Conservation (phyloP, 192 early-diverging fungal species). For the Thoreauomyces humboldtii region DNA sequence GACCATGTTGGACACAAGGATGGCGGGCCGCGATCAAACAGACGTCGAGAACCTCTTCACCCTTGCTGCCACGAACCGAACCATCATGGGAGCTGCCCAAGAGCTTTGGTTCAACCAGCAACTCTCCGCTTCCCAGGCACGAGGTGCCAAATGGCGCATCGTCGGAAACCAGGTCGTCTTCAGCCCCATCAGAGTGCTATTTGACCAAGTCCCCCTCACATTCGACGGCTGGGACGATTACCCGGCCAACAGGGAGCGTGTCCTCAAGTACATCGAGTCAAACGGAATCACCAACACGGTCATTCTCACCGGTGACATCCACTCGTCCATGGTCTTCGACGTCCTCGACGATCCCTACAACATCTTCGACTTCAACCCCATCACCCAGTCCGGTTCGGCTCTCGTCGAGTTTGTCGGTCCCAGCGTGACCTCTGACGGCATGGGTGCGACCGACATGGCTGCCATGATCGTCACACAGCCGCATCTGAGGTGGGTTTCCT, state of each 20-base stretch:
- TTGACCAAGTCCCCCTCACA: slow-evolving; percentile 3
- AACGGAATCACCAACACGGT: slow-evolving; percentile 33
- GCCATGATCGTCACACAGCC: slow-evolving; percentile 23
- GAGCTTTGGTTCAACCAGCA: slow-evolving; percentile 34
- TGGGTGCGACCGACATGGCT: slow-evolving; percentile 6
- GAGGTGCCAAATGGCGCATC: slow-evolving; percentile 37
- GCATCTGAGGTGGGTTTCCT: slow-evolving; percentile 26
- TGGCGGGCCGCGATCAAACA: slow-evolving; percentile 28
- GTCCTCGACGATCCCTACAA: slow-evolving; percentile 30
- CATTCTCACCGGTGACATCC: slow-evolving; percentile 41
- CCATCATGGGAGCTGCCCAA: slow-evolving; percentile 36
- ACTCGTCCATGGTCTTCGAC: slow-evolving; percentile 32
- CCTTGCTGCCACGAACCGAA: too few species aligned
- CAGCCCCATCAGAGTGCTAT: slow-evolving; percentile 21
- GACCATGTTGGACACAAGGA: slow-evolving; percentile 46
- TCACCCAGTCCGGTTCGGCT: slow-evolving; percentile 19
- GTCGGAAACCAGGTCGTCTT: slow-evolving; percentile 47
- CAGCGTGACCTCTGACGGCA: slow-evolving; percentile 26
- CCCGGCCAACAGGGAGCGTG: slow-evolving; percentile 26
- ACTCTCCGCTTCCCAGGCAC: slow-evolving; percentile 20
- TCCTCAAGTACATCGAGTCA: slow-evolving; percentile 21
- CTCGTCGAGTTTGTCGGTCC: slow-evolving; percentile 40
- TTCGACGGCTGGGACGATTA: slow-evolving; percentile 41
- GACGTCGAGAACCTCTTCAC: too few species aligned
- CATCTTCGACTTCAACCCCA: too few species aligned